phyloP scores from a whole-genome alignment of 2,329 filamentous ascomycete species.

The Xylaria sp. region DNA sequence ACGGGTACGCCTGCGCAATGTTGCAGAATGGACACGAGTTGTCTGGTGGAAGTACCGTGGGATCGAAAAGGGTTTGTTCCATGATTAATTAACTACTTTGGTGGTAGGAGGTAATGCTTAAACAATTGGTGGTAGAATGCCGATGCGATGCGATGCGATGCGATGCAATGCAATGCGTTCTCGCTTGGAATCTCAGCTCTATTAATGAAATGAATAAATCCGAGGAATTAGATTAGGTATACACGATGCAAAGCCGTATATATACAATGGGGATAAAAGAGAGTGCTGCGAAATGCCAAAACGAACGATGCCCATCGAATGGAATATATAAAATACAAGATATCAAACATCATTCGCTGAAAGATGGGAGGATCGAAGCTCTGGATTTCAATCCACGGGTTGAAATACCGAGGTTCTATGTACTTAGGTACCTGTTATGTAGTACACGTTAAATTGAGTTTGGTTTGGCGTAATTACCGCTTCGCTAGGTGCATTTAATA shows the following conservation, averaged over 20 bases:
- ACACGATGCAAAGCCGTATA: neutral
- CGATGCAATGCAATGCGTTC: neutral
- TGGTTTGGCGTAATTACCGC: too few species aligned
- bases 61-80: conserved; percentile 50
- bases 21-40: conserved; percentile 70
- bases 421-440: too few species aligned
- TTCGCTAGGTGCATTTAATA: too few species aligned
- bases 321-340: neutral
- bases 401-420: neutral
- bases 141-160: neutral
- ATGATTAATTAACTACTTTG: conserved; percentile 16
- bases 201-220: neutral
- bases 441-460: too few species aligned
- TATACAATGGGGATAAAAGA: neutral
- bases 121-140: neutral
- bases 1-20: conserved; percentile 63
- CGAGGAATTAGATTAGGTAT: neutral
- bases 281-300: conserved; percentile 3
- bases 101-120: neutral
- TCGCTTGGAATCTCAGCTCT: neutral
- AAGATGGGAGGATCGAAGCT: neutral
- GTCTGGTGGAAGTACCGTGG: conserved; percentile 48
- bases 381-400: neutral
- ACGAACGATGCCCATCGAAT: conserved; percentile 7
- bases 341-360: neutral